Percentiles rank a stretch among this genome's conserved stretches.
Conservation (phyloP, 2,329 filamentous ascomycete genomes). For the Exutisphaerella laricina region DNA sequence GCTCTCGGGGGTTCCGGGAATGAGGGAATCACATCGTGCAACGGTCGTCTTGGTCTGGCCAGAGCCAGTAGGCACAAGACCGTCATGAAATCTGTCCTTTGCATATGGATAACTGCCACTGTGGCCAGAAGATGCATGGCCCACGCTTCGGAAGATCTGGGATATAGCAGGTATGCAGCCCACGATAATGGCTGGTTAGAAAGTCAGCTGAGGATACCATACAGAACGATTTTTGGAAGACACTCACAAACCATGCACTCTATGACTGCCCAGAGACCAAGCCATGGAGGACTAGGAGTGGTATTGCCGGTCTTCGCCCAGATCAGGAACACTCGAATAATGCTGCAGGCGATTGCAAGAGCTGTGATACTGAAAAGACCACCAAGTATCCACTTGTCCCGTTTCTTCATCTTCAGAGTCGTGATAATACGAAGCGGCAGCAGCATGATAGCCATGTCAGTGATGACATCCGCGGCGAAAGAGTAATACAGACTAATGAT, state of each 20-base stretch:
- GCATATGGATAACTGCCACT: background rate
- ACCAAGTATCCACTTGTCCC: constrained; percentile 9
- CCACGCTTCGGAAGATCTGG: constrained; percentile 9
- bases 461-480: constrained; percentile 10
- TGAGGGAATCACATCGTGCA: background rate
- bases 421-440: constrained; percentile 9
- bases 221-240: background rate
- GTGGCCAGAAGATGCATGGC: background rate
- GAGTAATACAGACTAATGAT: constrained; percentile 11
- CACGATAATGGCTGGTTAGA: constrained; percentile 6
- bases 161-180: constrained; percentile 13
- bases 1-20: background rate
- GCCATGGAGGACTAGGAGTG: constrained; percentile 11
- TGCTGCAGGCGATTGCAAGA: constrained; percentile 8
- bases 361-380: constrained; percentile 8
- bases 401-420: constrained; percentile 5
- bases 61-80: background rate
- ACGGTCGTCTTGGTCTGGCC: constrained; percentile 2
- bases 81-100: background rate
- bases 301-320: constrained; percentile 9
- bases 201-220: background rate
- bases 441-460: constrained; percentile 10
- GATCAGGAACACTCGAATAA: constrained; percentile 10
- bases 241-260: constrained; percentile 13
- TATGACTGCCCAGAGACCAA: constrained; percentile 12